Evolutionary conservation across 1,139 yeast genomes (phyloP).

Genomic region (Pichia sp.): DNA sequence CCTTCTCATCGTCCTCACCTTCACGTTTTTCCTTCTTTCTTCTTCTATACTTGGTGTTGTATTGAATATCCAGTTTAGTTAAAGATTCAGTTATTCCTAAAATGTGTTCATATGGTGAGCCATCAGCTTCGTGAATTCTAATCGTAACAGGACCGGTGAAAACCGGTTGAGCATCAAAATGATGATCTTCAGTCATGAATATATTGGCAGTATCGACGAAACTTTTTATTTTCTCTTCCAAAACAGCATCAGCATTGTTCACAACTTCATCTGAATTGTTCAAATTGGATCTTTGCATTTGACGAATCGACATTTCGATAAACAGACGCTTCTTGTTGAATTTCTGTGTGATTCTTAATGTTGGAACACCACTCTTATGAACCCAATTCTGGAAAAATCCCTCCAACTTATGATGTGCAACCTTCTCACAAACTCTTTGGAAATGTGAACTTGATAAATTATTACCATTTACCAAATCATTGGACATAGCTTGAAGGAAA

Average conservation of each 20-base stretch:
- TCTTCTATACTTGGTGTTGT: slow-evolving; percentile 84
- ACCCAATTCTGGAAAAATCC: slow-evolving; percentile 94
- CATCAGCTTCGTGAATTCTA: slow-evolving; percentile 96
- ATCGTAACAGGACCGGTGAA: slow-evolving; percentile 96
- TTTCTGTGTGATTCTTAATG: slow-evolving; percentile 82
- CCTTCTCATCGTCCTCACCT: slow-evolving; percentile 30
- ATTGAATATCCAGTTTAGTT: slow-evolving; percentile 89
- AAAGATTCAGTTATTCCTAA: slow-evolving; percentile 85
- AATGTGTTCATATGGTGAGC: slow-evolving; percentile 98
- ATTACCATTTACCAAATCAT: slow-evolving; percentile 79
- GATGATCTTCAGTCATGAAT: slow-evolving; percentile 31
- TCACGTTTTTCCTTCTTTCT: slow-evolving; percentile 51
- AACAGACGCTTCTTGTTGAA: slow-evolving; percentile 93
- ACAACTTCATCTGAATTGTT: slow-evolving; percentile 17
- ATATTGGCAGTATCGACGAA: slow-evolving; percentile 49
- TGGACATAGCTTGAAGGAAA: slow-evolving; percentile 93
- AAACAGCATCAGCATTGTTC: slow-evolving; percentile 5
- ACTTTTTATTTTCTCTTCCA: slow-evolving; percentile 22
- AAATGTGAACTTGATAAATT: slow-evolving; percentile 79
- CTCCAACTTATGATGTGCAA: slow-evolving; percentile 82
- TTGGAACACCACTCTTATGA: slow-evolving; percentile 84
- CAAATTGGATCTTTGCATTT: slow-evolving; percentile 69
- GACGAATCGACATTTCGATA: slow-evolving; percentile 93
- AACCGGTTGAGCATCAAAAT: slow-evolving; percentile 41
- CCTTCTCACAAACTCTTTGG: slow-evolving; percentile 91